These are phyloP conservation scores for Colletotrichum sp. DNA, from an alignment of 2,329 filamentous ascomycete species.

Conservation along the genomic window DNA sequence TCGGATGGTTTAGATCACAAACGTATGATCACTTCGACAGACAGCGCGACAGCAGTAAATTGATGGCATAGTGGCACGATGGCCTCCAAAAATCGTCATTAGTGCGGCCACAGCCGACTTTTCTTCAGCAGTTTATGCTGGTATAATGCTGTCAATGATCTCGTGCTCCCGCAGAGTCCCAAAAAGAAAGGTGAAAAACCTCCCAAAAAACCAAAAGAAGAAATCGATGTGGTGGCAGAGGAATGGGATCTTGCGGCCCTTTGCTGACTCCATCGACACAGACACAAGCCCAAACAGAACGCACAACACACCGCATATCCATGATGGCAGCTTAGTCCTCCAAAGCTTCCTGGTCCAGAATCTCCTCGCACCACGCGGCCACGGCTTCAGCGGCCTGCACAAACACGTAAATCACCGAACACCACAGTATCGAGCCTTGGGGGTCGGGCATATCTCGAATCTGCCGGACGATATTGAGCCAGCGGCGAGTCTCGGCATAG, in stretches of 20 bases:
- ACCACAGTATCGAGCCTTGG: not conserved
- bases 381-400: not conserved
- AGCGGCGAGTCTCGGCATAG: not conserved
- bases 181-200: not conserved
- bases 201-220: not conserved
- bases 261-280: too few relatives aligned
- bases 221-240: too few relatives aligned
- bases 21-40: not conserved
- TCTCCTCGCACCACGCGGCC: not conserved
- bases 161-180: not conserved
- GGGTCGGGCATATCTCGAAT: not conserved
- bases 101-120: not conserved
- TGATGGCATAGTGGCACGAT: not conserved
- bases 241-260: too few relatives aligned
- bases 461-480: not conserved
- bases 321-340: not conserved
- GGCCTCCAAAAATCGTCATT: not conserved
- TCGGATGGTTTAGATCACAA: not conserved
- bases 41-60: not conserved
- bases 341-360: not conserved
- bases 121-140: not conserved
- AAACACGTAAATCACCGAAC: not conserved
- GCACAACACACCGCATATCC: not conserved
- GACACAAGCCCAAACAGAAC: not conserved
- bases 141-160: not conserved